Conservation (phyloP, 129 eudicot species). For the carrot (Daucus carota) region DH1_v3.0 NC_030384.2:29008501-29009000, state of each 20-base stretch:
- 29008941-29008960: conserved; percentile 19
- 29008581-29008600: too few species aligned
- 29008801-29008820: neutral
- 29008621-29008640: too few species aligned
- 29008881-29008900: conserved; percentile 21
- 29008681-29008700: neutral
- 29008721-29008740: neutral
- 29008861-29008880: neutral
- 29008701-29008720: neutral
- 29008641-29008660: too few species aligned
- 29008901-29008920: conserved; percentile 30
- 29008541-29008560: too few species aligned
- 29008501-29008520: too few species aligned
- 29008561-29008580: too few species aligned
- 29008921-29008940: conserved; percentile 8
- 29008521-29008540: too few species aligned
- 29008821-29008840: neutral
- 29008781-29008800: too few species aligned
- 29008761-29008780: neutral
- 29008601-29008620: too few species aligned
- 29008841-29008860: neutral
- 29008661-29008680: too few species aligned
- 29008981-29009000: conserved; percentile 58
- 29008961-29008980: conserved; percentile 2
- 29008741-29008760: neutral